Evolutionary conservation across 164 flowering plant genomes (phyloP).

Genomic region (Brasenia schreberi): DNA sequence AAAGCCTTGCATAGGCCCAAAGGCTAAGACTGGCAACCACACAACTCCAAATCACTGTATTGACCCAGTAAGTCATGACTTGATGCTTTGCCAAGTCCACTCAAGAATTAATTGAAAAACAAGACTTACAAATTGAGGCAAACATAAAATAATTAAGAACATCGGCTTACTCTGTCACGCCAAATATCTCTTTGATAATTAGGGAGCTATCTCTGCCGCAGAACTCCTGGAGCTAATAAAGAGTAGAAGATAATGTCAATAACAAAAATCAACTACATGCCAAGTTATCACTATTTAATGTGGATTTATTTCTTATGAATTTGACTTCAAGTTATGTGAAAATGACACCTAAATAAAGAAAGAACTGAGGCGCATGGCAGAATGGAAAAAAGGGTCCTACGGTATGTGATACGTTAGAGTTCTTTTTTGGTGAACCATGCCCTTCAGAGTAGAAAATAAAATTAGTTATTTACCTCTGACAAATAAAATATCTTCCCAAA

Average conservation of each 20-base stretch:
- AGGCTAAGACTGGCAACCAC: no score
- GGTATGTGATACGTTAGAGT: no score
- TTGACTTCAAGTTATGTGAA: no score
- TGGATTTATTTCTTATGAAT: no score
- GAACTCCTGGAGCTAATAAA: slow-evolving; percentile 76
- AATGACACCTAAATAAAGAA: no score
- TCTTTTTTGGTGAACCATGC: background rate
- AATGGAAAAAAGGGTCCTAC: no score
- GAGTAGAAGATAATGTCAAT: background rate
- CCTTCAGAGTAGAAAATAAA: background rate
- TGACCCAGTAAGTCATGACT: no score
- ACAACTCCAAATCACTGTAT: no score
- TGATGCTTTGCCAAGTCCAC: no score
- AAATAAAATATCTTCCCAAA: slow-evolving; percentile 85
- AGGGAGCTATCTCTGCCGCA: slow-evolving; percentile 73
- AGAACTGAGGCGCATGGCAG: no score
- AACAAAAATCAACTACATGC: background rate
- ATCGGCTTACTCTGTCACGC: slow-evolving; percentile 81
- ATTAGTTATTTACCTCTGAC: slow-evolving; percentile 48
- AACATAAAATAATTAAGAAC: background rate
- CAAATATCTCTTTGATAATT: slow-evolving; percentile 76
- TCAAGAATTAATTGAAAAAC: background rate
- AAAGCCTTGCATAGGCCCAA: no score
- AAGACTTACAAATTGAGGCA: background rate
- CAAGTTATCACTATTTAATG: no score